Base-by-base conservation (phyloP, 805 yeast genomes). In the Starmerella scarabaei region DNA sequence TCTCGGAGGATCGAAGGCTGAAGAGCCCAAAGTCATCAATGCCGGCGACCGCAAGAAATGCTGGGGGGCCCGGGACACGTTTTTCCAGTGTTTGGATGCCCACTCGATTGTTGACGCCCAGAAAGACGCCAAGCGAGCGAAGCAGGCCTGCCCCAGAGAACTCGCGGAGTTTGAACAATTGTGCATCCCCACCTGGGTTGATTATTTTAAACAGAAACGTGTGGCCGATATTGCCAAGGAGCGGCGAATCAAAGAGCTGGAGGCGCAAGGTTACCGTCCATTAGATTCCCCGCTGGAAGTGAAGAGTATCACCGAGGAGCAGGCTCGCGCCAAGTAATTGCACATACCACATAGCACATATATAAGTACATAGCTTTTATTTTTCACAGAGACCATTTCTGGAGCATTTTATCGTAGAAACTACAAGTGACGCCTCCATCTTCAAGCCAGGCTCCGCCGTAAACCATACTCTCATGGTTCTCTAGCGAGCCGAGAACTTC, bases 121-220 rank as follows among this genome's bases (percentile, higher is more conserved):
- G 39, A 53, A 50, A 36, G 53, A 54, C 36, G 64, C 65, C 33
- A 54, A 56, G 5, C 59, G 60, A 23, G 73, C 83, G 31, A 67
- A 70, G 38, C 52, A 61, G 18, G 61, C 69, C 36, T 86, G 97
- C 60, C 69, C 73, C 0, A 41, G 45, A 2, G 68, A 75, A 54
- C 73, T 75, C 47, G 54, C 57, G n/a, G 68, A 66, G 30, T 84
- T 82, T 49, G 74, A 80, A 43, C 58, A 66, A n/a, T 74, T 76
- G 50, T 86, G 97, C 60, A 84, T 82, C 8, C 74, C 75, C 12
- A 74, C 85, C 39, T 86, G 97, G 97, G 84, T 73, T 45, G 68
- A 78, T 44, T 85, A 86, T 58, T 86, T 88, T 66, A 88, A 85
- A 56, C 88, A 84, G 59, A 86, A 85, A 59, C 72, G 95, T 51